Evolutionary conservation across 202 grass and related monocot genomes (phyloP).

Genomic region (Saccharum hybrid): DNA sequence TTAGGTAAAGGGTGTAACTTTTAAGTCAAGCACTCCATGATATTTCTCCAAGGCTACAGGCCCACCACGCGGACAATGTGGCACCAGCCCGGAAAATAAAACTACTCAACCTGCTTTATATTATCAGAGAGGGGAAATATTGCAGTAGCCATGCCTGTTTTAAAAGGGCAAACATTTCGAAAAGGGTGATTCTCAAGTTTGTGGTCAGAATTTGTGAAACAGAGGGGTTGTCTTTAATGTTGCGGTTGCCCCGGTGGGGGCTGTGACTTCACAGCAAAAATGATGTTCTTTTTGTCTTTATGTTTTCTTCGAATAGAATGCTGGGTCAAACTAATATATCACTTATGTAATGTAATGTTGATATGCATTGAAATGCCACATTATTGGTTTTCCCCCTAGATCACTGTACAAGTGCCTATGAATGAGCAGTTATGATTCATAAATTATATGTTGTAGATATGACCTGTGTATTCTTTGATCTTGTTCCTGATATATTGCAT

Average conservation of each 20-base stretch:
- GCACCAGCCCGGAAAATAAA: too few relatives aligned
- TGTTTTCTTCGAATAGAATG: neutral
- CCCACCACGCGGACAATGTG: too few relatives aligned
- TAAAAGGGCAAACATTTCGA: neutral
- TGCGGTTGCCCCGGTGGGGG: neutral
- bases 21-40: neutral
- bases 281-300: neutral
- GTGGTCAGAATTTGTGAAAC: neutral
- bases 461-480: neutral
- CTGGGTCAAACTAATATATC: neutral
- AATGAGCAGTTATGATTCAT: neutral
- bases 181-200: neutral
- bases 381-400: neutral
- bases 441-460: conserved; percentile 9
- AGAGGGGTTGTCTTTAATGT: neutral
- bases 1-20: neutral
- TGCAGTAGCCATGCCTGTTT: neutral
- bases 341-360: neutral
- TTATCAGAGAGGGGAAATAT: too few relatives aligned
- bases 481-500: conserved; percentile 9
- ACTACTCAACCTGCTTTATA: too few relatives aligned
- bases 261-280: neutral
- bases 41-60: neutral
- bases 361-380: neutral
- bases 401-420: neutral